Conservation (phyloP, 2,329 filamentous ascomycete species). For the Monosporascus sp. region DNA sequence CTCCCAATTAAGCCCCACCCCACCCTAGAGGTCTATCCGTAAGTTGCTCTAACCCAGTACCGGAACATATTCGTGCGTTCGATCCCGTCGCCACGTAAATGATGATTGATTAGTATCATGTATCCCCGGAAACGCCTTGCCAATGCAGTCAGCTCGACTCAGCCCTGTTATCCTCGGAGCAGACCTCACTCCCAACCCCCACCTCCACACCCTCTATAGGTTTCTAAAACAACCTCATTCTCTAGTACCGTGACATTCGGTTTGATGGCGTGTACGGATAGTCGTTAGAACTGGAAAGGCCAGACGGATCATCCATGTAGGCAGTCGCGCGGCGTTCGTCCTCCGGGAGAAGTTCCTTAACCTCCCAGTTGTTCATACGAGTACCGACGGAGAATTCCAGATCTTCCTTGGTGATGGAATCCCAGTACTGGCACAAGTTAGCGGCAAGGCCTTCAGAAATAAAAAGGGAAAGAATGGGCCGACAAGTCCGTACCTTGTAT, state of each 20-base stretch:
- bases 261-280: slow-evolving; percentile 41
- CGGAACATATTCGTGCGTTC: no score
- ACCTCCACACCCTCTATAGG: no score
- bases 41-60: no score
- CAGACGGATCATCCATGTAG: slow-evolving; percentile 63
- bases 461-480: background rate
- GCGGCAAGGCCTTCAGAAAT: slow-evolving; percentile 9
- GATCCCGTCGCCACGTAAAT: no score
- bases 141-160: slow-evolving; percentile 10
- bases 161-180: background rate
- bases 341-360: slow-evolving; percentile 82
- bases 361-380: slow-evolving; percentile 95
- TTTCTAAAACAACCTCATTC: background rate
- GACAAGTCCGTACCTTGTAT: slow-evolving; percentile 66
- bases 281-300: slow-evolving; percentile 40
- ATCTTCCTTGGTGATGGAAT: slow-evolving; percentile 97
- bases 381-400: slow-evolving; percentile 96
- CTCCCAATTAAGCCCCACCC: no score
- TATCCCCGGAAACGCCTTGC: slow-evolving; percentile 16
- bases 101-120: background rate
- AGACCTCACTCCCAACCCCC: background rate
- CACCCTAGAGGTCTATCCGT: no score
- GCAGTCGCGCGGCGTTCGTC: slow-evolving; percentile 70
- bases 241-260: slow-evolving; percentile 27
- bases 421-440: slow-evolving; percentile 73